Evolutionary conservation across 805 yeast species (phyloP), one percentile per base, ranked within the genome.

Genomic region (Ogataea dorogensis): DNA sequence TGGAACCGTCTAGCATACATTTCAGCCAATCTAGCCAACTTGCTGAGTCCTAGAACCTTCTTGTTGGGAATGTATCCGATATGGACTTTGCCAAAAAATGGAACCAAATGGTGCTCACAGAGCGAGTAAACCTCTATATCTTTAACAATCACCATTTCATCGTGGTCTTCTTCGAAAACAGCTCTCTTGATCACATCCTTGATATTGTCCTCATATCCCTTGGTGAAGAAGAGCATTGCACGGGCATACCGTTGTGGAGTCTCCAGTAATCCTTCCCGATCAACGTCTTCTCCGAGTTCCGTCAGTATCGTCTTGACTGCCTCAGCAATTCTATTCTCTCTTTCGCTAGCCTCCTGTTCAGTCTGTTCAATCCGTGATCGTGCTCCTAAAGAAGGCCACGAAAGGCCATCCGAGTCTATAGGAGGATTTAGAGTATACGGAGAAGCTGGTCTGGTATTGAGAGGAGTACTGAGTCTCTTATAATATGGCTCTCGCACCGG

Each of bases 21-120:
- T 59, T 93, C 98, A 0, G 98, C 98, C 41, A 93, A 70, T 49
- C 98, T 71, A 7, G 98, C 98, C 49, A 93, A 73, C 61, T 93
- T 93, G 36, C 94, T 82, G 31, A 93, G 72, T 0, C 98, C 98
- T 41, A 93, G 71, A 5, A 93, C 98, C 45, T 87, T 77, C 54
- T 86, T 86, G 61, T 87, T 86, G 43, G 98, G 98, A 48, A 93
- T 89, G 65, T 93, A 93, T n/a, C 94, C 98, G 48, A 93, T 93
- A 56, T 91, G 97, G 36, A 91, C 95, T 55, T 91, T 93, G 40
- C 99, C 99, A 53, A 79, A 86, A 59, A 93, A 93, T 15, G 99
- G 99, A 17, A 94, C 99, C 53, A 93, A 67, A 64, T 93, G 99
- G 61, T 93, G 99, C 64, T 93, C 99, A 64, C 99, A 93, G 36